Evolutionary conservation across 1,284 basidiomycete genomes (phyloP).

Genomic region (Tausonia pullulans): DNA sequence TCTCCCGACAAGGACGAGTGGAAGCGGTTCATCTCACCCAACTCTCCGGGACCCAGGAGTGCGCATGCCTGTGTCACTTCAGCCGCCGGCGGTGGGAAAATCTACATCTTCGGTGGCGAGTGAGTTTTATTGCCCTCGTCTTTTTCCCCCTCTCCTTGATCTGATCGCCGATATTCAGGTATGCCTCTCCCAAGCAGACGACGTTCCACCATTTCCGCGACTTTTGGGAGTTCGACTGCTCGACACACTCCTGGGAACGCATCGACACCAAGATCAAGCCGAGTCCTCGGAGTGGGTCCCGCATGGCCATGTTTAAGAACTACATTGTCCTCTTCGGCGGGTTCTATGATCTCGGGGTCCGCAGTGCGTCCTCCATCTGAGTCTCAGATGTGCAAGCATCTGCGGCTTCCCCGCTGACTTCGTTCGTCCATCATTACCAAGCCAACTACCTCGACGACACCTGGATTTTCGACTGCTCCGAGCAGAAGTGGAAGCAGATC

Average conservation of each 20-base stretch:
- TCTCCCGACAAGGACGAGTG: constrained; percentile 56
- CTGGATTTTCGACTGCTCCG: constrained; percentile 78
- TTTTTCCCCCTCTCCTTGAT: neutral
- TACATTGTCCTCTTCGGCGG: constrained; percentile 76
- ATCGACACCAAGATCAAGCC: constrained; percentile 78
- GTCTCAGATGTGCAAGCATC: neutral
- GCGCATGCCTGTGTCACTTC: constrained; percentile 68
- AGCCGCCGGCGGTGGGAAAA: constrained; percentile 63
- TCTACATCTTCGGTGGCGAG: constrained; percentile 62
- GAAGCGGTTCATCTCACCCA: constrained; percentile 54
- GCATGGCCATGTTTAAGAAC: constrained; percentile 87
- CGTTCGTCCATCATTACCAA: constrained; percentile 23
- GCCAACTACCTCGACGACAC: constrained; percentile 77
- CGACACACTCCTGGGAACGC: constrained; percentile 66
- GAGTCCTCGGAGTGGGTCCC: constrained; percentile 70
- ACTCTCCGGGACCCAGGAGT: constrained; percentile 70
- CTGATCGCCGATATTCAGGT: constrained; percentile 34
- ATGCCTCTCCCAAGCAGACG: constrained; percentile 72
- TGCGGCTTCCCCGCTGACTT: neutral
- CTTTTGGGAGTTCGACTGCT: constrained; percentile 47
- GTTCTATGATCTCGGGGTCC: constrained; percentile 69
- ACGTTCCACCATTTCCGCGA: constrained; percentile 86
- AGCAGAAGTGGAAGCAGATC: constrained; percentile 77
- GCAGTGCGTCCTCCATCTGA: constrained; percentile 40
- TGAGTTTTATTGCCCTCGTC: constrained; percentile 21